phyloP scores from a whole-genome alignment of 768 basidiomycete species.

The Leccinellum rugosiceps region DNA sequence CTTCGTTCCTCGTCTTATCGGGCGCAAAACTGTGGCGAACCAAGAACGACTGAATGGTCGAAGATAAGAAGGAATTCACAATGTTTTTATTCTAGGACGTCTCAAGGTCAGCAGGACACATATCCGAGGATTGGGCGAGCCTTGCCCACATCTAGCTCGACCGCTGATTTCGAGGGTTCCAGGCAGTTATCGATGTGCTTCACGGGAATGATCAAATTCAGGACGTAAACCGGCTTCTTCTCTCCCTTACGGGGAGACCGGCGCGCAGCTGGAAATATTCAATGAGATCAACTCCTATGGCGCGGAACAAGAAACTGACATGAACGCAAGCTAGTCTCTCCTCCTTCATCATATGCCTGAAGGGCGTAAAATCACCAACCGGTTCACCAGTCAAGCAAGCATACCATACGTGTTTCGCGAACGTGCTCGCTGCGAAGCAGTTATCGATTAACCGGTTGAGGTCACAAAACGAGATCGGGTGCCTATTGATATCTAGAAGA shows the following conservation, averaged over 20 bases:
- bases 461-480: constrained; percentile 62
- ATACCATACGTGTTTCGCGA: constrained; percentile 63
- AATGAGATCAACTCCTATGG: constrained; percentile 12
- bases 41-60: constrained; percentile 61
- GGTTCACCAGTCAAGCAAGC: not conserved
- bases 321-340: constrained; percentile 38
- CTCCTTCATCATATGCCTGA: constrained; percentile 71
- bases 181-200: constrained; percentile 71
- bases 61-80: constrained; percentile 54
- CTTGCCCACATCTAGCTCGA: constrained; percentile 62
- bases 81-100: constrained; percentile 51
- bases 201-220: constrained; percentile 69
- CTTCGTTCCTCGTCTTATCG: constrained; percentile 12
- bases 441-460: constrained; percentile 67
- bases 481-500: constrained; percentile 71
- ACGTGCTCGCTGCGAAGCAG: constrained; percentile 64
- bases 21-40: constrained; percentile 56
- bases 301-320: constrained; percentile 12
- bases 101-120: constrained; percentile 9
- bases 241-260: constrained; percentile 78
- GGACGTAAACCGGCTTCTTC: constrained; percentile 77
- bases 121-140: constrained; percentile 6
- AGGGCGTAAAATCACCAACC: constrained; percentile 4
- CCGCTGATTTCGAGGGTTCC: constrained; percentile 69
- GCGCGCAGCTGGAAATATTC: constrained; percentile 43